phyloP scores from a whole-genome alignment of 129 eudicot genomes.

The Tagetes erecta region DNA sequence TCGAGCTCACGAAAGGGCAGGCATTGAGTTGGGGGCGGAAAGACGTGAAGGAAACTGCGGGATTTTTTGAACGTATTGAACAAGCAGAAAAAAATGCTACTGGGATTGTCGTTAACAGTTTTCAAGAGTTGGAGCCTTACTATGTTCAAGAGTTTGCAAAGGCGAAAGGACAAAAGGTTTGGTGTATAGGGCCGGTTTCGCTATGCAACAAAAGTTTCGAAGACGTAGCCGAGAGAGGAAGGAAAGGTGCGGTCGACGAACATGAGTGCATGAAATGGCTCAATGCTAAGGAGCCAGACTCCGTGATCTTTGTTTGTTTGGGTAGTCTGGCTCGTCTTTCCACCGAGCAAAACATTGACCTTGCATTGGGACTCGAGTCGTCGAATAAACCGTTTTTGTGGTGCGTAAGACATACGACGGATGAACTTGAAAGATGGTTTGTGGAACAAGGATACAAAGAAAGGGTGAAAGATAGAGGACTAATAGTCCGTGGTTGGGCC shows the following conservation, averaged over 20 bases:
- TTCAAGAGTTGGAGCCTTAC: conserved; percentile 46
- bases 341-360: conserved; percentile 44
- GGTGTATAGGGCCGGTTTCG: conserved; percentile 68
- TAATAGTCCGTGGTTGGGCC: conserved; percentile 67
- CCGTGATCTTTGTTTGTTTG: conserved; percentile 58
- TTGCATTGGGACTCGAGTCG: conserved; percentile 47
- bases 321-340: conserved; percentile 48
- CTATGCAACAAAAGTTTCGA: conserved; percentile 37
- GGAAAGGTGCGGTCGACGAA: conserved; percentile 37
- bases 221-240: conserved; percentile 56
- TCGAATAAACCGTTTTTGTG: conserved; percentile 46
- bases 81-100: conserved; percentile 26
- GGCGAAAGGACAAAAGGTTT: conserved; percentile 31
- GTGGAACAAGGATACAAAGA: conserved; percentile 46
- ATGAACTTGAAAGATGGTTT: conserved; percentile 48
- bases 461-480: conserved; percentile 53
- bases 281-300: conserved; percentile 37
- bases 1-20: conserved; percentile 40
- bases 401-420: conserved; percentile 36
- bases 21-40: conserved; percentile 23
- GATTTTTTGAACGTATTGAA: neutral
- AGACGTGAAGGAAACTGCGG: conserved; percentile 11
- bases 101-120: conserved; percentile 52
- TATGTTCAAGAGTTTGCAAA: conserved; percentile 40
- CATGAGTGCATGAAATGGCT: conserved; percentile 58